Base-by-base conservation (phyloP, 2,329 filamentous ascomycete species). In the Aspergillus clavatus region DNA sequence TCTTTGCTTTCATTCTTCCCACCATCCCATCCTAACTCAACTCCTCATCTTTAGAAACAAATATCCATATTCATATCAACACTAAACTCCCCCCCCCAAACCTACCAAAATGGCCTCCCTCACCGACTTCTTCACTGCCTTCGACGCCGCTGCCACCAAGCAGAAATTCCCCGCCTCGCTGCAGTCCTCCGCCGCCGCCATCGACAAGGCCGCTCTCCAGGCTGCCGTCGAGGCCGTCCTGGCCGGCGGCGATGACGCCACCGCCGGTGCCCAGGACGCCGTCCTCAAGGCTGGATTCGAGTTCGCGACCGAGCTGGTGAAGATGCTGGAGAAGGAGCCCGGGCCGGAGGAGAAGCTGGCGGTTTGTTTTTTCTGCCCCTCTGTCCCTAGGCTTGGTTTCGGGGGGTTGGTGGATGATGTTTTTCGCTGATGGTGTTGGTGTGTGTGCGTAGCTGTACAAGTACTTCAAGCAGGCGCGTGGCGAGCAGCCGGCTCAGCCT, bases 351-450 rank as follows among this genome's bases (percentile, higher is more conserved):
- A 61, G 46, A 60, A 59, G 53, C 46, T 59, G 52, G 53, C 54
- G 27, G 71, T 74, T 61, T 40, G 58, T 52, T 52, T 22, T 31
- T 39, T 27, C n/a, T n/a, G n/a, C n/a, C n/a, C n/a, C 28, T 23
- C 14, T 28, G n/a, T 18, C 12, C 24, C 2, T 11, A n/a, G n/a
- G n/a, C n/a, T 29, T 5, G 23, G 16, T 14, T 28, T 12, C 7
- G 38, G 29, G 37, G 18, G 10, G 14, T 18, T 7, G 10, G 21
- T 35, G 28, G 26, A 31, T 40, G 24, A 26, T 12, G n/a, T 6
- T 12, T 43, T 41, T 38, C 38, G 7, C 24, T 16, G 7, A 18
- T 18, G 5, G 4, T 36, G 16, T 35, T 12, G 19, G 1, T n/a
- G 11, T 21, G 8, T 22, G 16, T 27, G 1, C 33, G 3, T 49